Evolutionary conservation across 257 asterid species (phyloP).

Genomic region (Nicotiana knightiana): DNA sequence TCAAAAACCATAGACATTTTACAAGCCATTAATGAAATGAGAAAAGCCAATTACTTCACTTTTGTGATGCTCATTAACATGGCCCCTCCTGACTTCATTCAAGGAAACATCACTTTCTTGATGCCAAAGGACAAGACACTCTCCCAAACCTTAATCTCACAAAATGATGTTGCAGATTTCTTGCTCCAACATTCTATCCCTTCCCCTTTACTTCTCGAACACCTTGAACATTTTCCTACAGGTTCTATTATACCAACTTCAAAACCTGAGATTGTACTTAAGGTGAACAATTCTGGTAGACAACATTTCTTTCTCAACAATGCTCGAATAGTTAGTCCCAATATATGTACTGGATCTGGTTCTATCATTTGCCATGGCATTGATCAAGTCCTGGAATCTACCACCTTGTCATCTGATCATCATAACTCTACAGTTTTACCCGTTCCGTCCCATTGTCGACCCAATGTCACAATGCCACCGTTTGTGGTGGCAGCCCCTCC

Average conservation of each 20-base stretch:
- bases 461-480: neutral
- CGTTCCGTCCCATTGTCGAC: neutral
- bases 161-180: conserved; percentile 34
- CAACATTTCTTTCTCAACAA: conserved; percentile 47
- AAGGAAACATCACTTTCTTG: conserved; percentile 47
- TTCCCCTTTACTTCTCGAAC: conserved; percentile 45
- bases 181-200: conserved; percentile 66
- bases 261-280: conserved; percentile 34
- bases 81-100: conserved; percentile 40
- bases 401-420: neutral
- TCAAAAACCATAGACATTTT: conserved; percentile 13
- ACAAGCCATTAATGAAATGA: conserved; percentile 54
- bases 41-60: conserved; percentile 61
- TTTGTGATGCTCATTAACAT: conserved; percentile 59
- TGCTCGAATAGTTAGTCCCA: conserved; percentile 50
- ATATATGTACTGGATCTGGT: conserved; percentile 44
- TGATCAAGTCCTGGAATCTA: conserved; percentile 43
- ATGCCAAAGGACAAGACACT: conserved; percentile 66
- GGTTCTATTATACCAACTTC: conserved; percentile 55
- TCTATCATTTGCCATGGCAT: conserved; percentile 68
- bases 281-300: conserved; percentile 40
- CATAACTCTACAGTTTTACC: neutral
- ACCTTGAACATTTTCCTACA: conserved; percentile 47
- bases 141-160: conserved; percentile 25
- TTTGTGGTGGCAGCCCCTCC: neutral